phyloP scores from a whole-genome alignment of 202 grass and related monocot species.

The Panicum virgatum region DNA sequence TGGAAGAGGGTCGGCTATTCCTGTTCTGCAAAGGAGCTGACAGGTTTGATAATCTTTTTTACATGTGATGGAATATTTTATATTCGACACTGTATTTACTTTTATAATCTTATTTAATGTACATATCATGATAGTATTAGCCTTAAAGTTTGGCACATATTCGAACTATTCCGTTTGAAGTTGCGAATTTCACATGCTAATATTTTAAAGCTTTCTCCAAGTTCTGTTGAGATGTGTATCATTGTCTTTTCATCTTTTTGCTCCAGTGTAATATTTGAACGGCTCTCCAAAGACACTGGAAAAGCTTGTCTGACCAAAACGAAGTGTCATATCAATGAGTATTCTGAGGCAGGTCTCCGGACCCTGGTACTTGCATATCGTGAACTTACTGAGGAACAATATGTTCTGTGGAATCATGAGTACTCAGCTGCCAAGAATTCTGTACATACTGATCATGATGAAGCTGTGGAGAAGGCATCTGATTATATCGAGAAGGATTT shows the following conservation, averaged over 20 bases:
- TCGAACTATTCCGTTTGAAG: too few relatives aligned
- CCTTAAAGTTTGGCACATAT: neutral
- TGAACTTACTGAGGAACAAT: constrained; percentile 64
- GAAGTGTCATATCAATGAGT: constrained; percentile 51
- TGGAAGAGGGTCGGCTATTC: constrained; percentile 71
- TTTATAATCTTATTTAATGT: constrained; percentile 19
- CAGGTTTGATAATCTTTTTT: constrained; percentile 52
- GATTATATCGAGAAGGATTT: constrained; percentile 68
- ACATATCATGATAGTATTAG: neutral
- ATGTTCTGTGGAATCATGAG: constrained; percentile 55
- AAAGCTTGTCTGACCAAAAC: constrained; percentile 48
- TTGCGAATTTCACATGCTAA: neutral
- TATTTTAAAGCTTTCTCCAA: constrained; percentile 5
- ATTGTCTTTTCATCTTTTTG: constrained; percentile 15
- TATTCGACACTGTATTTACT: neutral
- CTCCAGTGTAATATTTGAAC: constrained; percentile 70
- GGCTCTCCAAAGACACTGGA: constrained; percentile 54
- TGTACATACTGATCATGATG: constrained; percentile 58
- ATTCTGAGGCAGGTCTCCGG: constrained; percentile 65
- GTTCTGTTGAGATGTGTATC: constrained; percentile 10
- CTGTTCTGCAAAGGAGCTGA: constrained; percentile 96
- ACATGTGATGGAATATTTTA: constrained; percentile 9
- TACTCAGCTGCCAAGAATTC: constrained; percentile 60
- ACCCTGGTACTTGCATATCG: constrained; percentile 67
- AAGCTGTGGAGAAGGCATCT: constrained; percentile 59